Conservation (phyloP, 768 basidiomycete species). For the Kwoniella dendrophila region DNA sequence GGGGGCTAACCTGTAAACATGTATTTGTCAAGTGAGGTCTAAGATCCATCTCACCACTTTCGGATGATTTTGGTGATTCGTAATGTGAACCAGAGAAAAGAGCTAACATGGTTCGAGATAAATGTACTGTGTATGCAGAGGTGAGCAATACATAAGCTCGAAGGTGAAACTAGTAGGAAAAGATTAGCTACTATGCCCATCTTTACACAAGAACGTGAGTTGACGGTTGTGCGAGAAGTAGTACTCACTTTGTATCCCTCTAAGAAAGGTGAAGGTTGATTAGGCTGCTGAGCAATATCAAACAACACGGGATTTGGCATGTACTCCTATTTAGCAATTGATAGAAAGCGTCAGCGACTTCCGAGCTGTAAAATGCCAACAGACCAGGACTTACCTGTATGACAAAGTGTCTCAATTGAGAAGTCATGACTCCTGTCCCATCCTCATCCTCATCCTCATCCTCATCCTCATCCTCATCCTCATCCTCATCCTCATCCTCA, state of each 20-base stretch:
- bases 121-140: conserved; percentile 75
- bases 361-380: neutral
- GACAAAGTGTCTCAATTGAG: conserved; percentile 92
- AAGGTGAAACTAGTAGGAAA: conserved; percentile 85
- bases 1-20: conserved; percentile 65
- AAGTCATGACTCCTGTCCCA: conserved; percentile 67
- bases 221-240: neutral
- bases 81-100: conserved; percentile 83
- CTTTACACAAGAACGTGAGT: neutral
- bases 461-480: conserved; percentile 54
- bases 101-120: conserved; percentile 80
- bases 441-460: conserved; percentile 46
- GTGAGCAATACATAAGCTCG: conserved; percentile 70
- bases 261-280: conserved; percentile 39
- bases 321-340: conserved; percentile 72
- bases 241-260: conserved; percentile 51
- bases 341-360: neutral
- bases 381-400: conserved; percentile 85
- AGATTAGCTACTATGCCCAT: conserved; percentile 16
- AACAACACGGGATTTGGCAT: conserved; percentile 74
- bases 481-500: conserved; percentile 28
- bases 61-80: conserved; percentile 58
- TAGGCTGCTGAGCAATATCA: conserved; percentile 63
- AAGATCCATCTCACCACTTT: conserved; percentile 59
- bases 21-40: conserved; percentile 87